Base-by-base conservation (phyloP, 495 filamentous ascomycete species). In the Talaromyces proteolyticus region DNA sequence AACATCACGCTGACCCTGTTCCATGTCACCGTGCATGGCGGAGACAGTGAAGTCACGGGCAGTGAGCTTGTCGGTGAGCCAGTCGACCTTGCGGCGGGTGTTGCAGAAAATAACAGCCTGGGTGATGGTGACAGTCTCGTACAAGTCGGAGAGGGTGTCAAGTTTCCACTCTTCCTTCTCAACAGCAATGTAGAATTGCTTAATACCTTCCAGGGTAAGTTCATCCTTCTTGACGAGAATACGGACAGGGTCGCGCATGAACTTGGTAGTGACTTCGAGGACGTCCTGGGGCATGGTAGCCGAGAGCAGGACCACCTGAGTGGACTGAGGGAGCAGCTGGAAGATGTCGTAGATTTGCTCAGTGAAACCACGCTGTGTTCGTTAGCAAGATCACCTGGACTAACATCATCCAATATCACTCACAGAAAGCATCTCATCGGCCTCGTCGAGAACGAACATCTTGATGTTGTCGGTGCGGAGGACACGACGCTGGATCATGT, bases 91-190 rank as follows among this genome's bases (percentile, higher is more conserved):
- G 74, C 93, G 81, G 63, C 94, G 87, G 57, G 93, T 98, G 81
- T 98, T 98, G 80, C 93, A 98, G 86, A 98, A 98, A 75, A 98
- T 98, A 68, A 98, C 93, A 53, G 93, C 93, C 71, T 98, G 93
- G 50, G 93, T 98, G 67, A 98, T 98, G 57, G 93, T 98, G 65
- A 98, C 86, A 25, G 93, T 98, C 70, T 98, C 93, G 80, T 98
- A 98, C 51, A 98, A 76, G 72, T 98, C 93, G 63, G 88, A 97
- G 24, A 98, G 89, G 41, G 93, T 98, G 72, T 98, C 93, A 55
- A 98, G 86, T 76, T 98, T 98, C 94, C 94, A 98, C 63, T 97
- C 93, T 68, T 98, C 93, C 81, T 98, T 97, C 79, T 98, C 93
- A 45, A 98, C 93, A 52, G 93, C 93, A 69, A 98, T 98, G 79